Evolutionary conservation across 2,329 filamentous ascomycete genomes (phyloP).

Genomic region (Aspergillus ibericus): DNA sequence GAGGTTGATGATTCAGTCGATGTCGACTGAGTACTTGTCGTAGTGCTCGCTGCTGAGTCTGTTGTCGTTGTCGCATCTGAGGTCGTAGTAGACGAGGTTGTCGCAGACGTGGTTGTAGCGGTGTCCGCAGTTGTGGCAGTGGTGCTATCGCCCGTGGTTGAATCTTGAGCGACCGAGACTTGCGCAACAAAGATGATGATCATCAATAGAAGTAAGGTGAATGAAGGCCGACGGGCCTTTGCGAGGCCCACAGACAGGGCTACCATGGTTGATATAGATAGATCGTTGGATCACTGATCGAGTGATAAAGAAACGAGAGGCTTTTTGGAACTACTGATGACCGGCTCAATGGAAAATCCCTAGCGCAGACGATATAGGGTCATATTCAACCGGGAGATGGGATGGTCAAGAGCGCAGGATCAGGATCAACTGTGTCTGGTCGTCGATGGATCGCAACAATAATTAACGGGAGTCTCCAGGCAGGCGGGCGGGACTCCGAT

Average conservation of each 20-base stretch:
- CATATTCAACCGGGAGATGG: not conserved
- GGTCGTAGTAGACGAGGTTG: conserved; percentile 19
- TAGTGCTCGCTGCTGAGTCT: conserved; percentile 24
- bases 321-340: not conserved
- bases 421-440: not conserved
- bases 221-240: conserved; percentile 15
- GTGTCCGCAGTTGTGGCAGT: conserved; percentile 13
- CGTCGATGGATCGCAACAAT: not conserved
- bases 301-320: not conserved
- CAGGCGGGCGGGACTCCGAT: not conserved
- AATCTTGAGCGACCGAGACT: conserved; percentile 18
- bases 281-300: not conserved
- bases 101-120: conserved; percentile 19
- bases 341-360: not conserved
- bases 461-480: not conserved
- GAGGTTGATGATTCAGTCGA: conserved; percentile 25
- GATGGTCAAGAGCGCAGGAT: not conserved
- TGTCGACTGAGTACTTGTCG: conserved; percentile 25
- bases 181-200: conserved; percentile 17
- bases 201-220: conserved; percentile 21
- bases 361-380: not conserved
- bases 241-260: conserved; percentile 13
- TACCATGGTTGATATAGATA: conserved; percentile 13
- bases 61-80: conserved; percentile 20
- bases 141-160: not conserved